Percentiles rank a stretch among this genome's conserved stretches.
These are phyloP conservation scores for Trichoderma sp. DNA, from an alignment of 2,329 filamentous ascomycete genomes.

Conservation along the genomic window DNA sequence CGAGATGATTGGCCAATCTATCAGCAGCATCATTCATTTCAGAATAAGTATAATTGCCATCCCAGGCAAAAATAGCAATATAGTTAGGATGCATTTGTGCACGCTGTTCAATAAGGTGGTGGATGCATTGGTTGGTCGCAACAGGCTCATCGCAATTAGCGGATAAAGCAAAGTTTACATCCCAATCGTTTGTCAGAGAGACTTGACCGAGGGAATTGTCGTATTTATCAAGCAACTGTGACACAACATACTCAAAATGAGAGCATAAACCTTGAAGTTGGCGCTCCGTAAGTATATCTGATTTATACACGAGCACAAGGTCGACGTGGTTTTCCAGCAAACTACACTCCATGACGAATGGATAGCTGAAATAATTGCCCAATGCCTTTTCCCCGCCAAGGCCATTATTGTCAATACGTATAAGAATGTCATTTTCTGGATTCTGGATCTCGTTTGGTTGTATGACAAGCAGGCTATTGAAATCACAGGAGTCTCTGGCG, in stretches of 20 bases:
- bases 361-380: constrained; percentile 16
- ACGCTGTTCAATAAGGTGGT: constrained; percentile 18
- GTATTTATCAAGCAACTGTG: neutral
- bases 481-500: constrained; percentile 30
- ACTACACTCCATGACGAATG: neutral
- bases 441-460: constrained; percentile 22
- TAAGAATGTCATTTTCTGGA: neutral
- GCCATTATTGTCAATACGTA: constrained; percentile 5
- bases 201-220: neutral
- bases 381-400: constrained; percentile 21
- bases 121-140: constrained; percentile 14
- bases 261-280: constrained; percentile 5
- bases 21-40: constrained; percentile 24
- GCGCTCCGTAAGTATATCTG: neutral
- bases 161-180: neutral
- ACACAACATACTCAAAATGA: constrained; percentile 8
- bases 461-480: constrained; percentile 34
- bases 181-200: neutral
- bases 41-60: constrained; percentile 28
- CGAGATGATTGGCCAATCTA: neutral
- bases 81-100: neutral
- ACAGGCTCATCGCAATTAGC: neutral
- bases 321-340: neutral
- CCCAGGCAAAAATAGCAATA: constrained; percentile 28
- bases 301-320: neutral